phyloP scores from a whole-genome alignment of 371 early-diverging fungal genomes.

The Apophysomyces variabilis region DNA sequence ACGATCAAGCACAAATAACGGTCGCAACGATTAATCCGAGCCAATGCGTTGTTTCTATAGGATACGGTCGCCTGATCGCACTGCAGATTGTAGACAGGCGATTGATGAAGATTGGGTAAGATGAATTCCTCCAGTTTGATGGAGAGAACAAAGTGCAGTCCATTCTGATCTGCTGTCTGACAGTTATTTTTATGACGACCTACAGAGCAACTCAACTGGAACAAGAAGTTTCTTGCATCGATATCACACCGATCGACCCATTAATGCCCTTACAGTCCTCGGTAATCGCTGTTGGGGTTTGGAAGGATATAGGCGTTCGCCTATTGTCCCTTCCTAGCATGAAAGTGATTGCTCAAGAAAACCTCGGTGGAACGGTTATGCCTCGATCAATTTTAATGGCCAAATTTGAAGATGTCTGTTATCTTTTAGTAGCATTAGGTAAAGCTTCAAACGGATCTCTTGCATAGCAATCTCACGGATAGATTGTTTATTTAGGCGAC shows the following conservation, averaged over 20 bases:
- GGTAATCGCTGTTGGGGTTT: conserved; percentile 76
- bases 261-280: conserved; percentile 30
- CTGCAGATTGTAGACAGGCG: conserved; percentile 53
- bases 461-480: neutral
- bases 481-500: conserved; percentile 56
- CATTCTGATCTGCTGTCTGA: conserved; percentile 6
- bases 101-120: conserved; percentile 55
- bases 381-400: conserved; percentile 83
- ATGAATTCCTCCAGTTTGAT: neutral
- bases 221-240: conserved; percentile 78
- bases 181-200: conserved; percentile 11
- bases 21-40: conserved; percentile 64
- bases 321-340: conserved; percentile 67
- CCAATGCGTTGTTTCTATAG: conserved; percentile 71
- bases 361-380: conserved; percentile 62
- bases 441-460: neutral
- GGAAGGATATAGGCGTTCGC: conserved; percentile 72
- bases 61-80: conserved; percentile 62
- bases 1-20: conserved; percentile 51
- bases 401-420: conserved; percentile 72
- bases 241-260: conserved; percentile 59
- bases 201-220: conserved; percentile 48
- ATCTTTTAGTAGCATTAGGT: conserved; percentile 84
- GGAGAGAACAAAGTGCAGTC: neutral
- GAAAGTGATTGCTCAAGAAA: conserved; percentile 51